phyloP scores from a whole-genome alignment of 2,329 filamentous ascomycete genomes.

The Whalleya microplaca region DNA sequence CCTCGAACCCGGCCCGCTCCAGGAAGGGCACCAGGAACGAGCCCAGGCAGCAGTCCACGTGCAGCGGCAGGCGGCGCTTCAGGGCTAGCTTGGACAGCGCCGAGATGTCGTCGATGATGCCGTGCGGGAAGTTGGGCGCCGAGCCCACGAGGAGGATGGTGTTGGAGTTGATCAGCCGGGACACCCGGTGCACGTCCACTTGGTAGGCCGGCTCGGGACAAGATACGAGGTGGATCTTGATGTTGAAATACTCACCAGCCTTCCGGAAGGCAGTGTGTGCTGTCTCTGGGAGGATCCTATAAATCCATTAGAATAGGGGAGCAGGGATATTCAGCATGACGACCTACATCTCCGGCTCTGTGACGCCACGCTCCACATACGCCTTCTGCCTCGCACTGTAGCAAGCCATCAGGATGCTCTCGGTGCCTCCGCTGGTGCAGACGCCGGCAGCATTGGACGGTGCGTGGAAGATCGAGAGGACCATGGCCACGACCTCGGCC shows the following conservation, averaged over 20 bases:
- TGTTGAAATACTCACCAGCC: slow-evolving; percentile 93
- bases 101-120: slow-evolving; percentile 94
- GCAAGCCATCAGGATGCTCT: slow-evolving; percentile 96
- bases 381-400: slow-evolving; percentile 89
- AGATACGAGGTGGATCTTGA: slow-evolving; percentile 86
- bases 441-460: slow-evolving; percentile 85
- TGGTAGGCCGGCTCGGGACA: slow-evolving; percentile 87
- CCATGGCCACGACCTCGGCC: slow-evolving; percentile 96
- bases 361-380: slow-evolving; percentile 81
- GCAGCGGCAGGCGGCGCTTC: slow-evolving; percentile 80
- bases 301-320: neutral
- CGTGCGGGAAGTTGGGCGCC: slow-evolving; percentile 96
- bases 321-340: neutral
- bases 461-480: slow-evolving; percentile 85
- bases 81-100: slow-evolving; percentile 81
- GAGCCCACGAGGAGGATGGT: slow-evolving; percentile 92
- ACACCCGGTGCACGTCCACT: slow-evolving; percentile 77
- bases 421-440: slow-evolving; percentile 89
- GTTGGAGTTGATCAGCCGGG: slow-evolving; percentile 89
- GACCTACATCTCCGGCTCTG: slow-evolving; percentile 88
- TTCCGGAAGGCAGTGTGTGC: slow-evolving; percentile 97
- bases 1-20: slow-evolving; percentile 89
- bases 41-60: slow-evolving; percentile 97
- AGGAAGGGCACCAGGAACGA: slow-evolving; percentile 95
- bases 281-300: slow-evolving; percentile 88